A percentile compares a stretch with the other conserved stretches of the same genome.
These are phyloP conservation scores for Nakazawaea laoshanensis DNA, from an alignment of 805 yeast genomes.

Conservation along the genomic window DNA sequence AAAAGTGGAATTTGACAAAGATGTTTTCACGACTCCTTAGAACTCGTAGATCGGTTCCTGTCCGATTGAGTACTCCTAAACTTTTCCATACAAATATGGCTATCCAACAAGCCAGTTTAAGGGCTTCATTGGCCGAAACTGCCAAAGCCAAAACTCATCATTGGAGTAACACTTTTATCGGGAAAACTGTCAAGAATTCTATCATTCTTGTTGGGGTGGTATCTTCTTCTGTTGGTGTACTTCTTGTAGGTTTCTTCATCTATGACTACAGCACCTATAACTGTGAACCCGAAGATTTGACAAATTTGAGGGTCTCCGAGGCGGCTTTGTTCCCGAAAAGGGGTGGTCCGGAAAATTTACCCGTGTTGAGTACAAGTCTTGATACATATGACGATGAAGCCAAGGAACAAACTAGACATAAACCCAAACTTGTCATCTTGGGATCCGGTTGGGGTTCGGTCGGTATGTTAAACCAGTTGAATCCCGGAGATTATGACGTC, in stretches of 20 bases:
- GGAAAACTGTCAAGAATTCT: conserved; percentile 5
- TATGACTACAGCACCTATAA: conserved; percentile 64
- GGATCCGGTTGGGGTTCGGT: conserved; percentile 74
- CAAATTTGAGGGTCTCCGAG: conserved; percentile 37
- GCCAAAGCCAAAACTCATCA: no score
- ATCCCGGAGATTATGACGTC: conserved; percentile 50
- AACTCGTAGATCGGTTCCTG: no score
- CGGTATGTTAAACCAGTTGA: conserved; percentile 42
- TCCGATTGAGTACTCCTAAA: no score
- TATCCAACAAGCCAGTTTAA: no score
- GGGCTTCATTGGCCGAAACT: no score
- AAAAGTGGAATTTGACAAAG: no score
- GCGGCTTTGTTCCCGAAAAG: conserved; percentile 43
- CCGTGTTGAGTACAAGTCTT: conserved; percentile 45
- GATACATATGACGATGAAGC: conserved; percentile 47
- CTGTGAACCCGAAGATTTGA: conserved; percentile 23
- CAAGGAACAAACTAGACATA: conserved; percentile 35
- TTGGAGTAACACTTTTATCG: conserved; percentile 3
- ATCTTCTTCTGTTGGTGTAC: conserved; percentile 29
- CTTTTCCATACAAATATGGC: no score
- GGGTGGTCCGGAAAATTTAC: conserved; percentile 70
- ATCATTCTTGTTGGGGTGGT: conserved; percentile 26
- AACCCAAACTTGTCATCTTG: conserved; percentile 50
- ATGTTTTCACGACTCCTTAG: no score
- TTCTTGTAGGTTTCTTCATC: conserved; percentile 44